A percentile compares a stretch with the other conserved stretches of the same genome.
Evolutionary conservation across 2,329 filamentous ascomycete species (phyloP).

Genomic region (Myotisia sp.): DNA sequence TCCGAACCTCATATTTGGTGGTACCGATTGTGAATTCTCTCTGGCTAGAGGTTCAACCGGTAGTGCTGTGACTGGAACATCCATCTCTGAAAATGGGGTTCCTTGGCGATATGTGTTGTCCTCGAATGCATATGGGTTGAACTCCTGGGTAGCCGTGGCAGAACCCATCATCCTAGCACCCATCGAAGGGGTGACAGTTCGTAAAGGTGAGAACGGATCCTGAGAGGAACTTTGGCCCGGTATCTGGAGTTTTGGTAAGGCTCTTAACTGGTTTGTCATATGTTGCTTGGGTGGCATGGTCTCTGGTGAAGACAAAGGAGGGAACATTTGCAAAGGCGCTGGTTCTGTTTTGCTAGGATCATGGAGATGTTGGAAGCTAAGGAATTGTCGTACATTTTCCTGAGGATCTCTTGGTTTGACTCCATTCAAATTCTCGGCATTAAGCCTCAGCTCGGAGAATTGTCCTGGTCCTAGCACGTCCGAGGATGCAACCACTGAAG

Average conservation of each 20-base stretch:
- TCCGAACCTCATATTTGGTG: conserved; percentile 79
- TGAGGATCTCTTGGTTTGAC: conserved; percentile 66
- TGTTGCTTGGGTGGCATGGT: conserved; percentile 25
- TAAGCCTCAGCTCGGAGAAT: conserved; percentile 50
- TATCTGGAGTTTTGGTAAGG: conserved; percentile 44
- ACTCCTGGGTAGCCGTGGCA: conserved; percentile 38
- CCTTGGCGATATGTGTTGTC: conserved; percentile 43
- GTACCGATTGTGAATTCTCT: conserved; percentile 76
- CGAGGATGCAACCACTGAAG: conserved; percentile 79
- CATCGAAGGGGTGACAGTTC: conserved; percentile 21
- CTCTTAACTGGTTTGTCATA: conserved; percentile 34
- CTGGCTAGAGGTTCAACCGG: conserved; percentile 58
- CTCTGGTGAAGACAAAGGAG: conserved; percentile 17
- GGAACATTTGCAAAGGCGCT: conserved; percentile 43
- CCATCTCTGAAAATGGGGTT: conserved; percentile 79
- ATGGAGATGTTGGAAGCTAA: conserved; percentile 59
- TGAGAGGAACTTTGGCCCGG: conserved; percentile 28
- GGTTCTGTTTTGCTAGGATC: conserved; percentile 35
- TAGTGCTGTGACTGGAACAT: conserved; percentile 66
- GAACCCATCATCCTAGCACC: conserved; percentile 11
- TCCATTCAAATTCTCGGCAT: conserved; percentile 56
- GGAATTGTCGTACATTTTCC: conserved; percentile 84
- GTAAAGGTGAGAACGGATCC: conserved; percentile 17
- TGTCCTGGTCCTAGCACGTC: conserved; percentile 66
- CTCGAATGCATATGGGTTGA: conserved; percentile 20